phyloP scores from a whole-genome alignment of 495 filamentous ascomycete genomes.

The Tuber magnatum region DNA sequence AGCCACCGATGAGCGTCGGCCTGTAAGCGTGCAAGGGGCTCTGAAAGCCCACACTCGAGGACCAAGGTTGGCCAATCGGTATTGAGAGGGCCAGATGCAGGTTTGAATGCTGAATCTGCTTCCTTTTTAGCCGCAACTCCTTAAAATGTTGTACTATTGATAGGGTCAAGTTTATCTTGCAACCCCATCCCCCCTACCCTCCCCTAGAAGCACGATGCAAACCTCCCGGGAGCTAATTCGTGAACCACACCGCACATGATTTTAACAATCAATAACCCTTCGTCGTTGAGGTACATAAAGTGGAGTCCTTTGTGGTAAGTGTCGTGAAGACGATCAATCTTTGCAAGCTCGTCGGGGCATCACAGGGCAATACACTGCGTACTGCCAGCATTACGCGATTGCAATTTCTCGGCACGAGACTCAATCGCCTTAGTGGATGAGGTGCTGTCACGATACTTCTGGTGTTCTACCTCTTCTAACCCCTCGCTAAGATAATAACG shows the following conservation, averaged over 20 bases:
- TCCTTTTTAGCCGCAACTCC: conserved; percentile 8
- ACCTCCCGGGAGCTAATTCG: background rate
- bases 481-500: background rate
- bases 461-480: background rate
- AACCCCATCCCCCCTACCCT: background rate
- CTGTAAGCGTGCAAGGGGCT: too few species aligned
- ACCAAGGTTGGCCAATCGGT: too few species aligned
- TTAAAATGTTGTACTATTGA: background rate
- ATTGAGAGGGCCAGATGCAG: too few species aligned
- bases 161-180: background rate
- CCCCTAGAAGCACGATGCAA: background rate
- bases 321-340: too few species aligned
- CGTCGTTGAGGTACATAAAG: conserved; percentile 1
- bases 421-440: background rate
- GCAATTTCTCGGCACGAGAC: background rate
- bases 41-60: too few species aligned
- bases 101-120: conserved; percentile 2
- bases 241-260: conserved; percentile 5
- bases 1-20: too few species aligned
- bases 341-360: too few species aligned
- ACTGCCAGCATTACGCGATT: background rate
- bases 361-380: background rate
- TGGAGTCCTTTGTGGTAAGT: background rate
- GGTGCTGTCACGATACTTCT: background rate
- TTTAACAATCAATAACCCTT: conserved; percentile 5